Conservation (phyloP, 73 alveolate genomes). For the Uronychia binucleata region DNA sequence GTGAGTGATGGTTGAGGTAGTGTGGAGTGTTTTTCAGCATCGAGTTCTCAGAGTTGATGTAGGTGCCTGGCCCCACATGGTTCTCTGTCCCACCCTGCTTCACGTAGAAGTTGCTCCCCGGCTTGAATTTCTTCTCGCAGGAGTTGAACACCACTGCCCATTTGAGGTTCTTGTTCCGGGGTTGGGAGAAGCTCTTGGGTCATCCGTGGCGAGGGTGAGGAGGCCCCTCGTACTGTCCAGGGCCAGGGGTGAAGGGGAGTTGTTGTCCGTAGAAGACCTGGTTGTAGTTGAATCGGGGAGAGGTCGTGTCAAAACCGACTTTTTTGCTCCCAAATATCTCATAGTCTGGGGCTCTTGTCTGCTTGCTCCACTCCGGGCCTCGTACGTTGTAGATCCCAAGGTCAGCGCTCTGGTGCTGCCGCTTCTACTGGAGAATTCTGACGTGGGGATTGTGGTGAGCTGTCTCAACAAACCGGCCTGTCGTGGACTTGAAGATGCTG, state of each 20-base stretch:
- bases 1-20: no score
- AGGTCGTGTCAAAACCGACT: slow-evolving; percentile 52
- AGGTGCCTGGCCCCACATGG: slow-evolving; percentile 66
- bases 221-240: slow-evolving; percentile 41
- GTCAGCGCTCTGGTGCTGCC: neutral
- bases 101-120: slow-evolving; percentile 41
- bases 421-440: slow-evolving; percentile 43
- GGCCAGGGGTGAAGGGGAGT: slow-evolving; percentile 61
- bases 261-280: slow-evolving; percentile 52
- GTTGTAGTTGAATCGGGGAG: slow-evolving; percentile 59
- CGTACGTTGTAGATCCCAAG: slow-evolving; percentile 20
- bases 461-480: slow-evolving; percentile 40
- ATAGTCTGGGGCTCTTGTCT: slow-evolving; percentile 38
- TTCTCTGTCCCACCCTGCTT: slow-evolving; percentile 37
- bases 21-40: slow-evolving; percentile 66
- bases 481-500: slow-evolving; percentile 53
- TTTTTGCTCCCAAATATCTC: slow-evolving; percentile 34
- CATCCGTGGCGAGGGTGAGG: slow-evolving; percentile 3
- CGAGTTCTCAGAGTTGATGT: slow-evolving; percentile 53
- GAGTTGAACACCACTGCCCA: slow-evolving; percentile 57
- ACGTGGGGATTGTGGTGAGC: slow-evolving; percentile 47
- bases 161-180: slow-evolving; percentile 46
- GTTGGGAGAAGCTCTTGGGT: slow-evolving; percentile 52
- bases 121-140: slow-evolving; percentile 60
- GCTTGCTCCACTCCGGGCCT: slow-evolving; percentile 22